phyloP scores from a whole-genome alignment of 2,329 filamentous ascomycete species.

The Penicillium sumatraense region DNA sequence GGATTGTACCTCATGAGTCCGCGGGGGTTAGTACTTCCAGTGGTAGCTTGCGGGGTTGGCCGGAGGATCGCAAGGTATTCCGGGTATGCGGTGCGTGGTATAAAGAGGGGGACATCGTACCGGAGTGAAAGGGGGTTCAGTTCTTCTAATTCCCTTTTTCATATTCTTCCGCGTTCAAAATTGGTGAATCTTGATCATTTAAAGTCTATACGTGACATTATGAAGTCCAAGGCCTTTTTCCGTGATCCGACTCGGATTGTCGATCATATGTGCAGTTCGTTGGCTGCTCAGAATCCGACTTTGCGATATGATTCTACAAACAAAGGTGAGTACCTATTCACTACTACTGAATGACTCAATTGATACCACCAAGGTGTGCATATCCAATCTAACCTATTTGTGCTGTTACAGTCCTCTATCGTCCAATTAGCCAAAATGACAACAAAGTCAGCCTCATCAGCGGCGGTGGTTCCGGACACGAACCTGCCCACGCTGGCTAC shows the following conservation, averaged over 20 bases:
- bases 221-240: slow-evolving; percentile 14
- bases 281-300: slow-evolving; percentile 9
- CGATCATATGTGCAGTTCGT: slow-evolving; percentile 10
- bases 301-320: slow-evolving; percentile 9
- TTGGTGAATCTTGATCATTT: background rate
- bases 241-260: slow-evolving; percentile 10
- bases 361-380: too few species aligned
- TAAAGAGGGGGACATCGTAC: slow-evolving; percentile 4
- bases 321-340: slow-evolving; percentile 2
- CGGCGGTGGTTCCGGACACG: slow-evolving; percentile 19
- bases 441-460: slow-evolving; percentile 19
- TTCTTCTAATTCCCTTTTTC: background rate
- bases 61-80: background rate
- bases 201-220: background rate
- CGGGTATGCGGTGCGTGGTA: background rate
- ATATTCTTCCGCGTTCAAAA: background rate
- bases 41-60: slow-evolving; percentile 9
- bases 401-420: slow-evolving; percentile 4
- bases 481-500: slow-evolving; percentile 16
- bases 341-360: background rate
- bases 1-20: background rate
- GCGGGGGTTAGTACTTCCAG: slow-evolving; percentile 5
- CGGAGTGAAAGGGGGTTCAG: background rate
- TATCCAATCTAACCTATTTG: too few species aligned
- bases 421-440: background rate